These are phyloP conservation scores for Fraxinus pennsylvanica DNA, from an alignment of 257 asterid genomes.

Conservation along the genomic window DNA sequence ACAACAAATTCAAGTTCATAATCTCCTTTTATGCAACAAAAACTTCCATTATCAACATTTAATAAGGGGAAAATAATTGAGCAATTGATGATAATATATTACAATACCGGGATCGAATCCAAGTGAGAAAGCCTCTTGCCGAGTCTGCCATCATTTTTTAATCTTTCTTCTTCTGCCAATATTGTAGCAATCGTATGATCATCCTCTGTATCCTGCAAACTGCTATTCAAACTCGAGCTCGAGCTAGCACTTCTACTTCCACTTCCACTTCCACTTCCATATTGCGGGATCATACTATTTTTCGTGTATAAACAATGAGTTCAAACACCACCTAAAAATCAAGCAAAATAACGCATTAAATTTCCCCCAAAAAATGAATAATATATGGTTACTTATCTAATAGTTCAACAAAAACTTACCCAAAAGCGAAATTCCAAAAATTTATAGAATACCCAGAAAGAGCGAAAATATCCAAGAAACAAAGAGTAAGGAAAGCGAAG, in stretches of 20 bases:
- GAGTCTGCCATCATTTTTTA: conserved; percentile 49
- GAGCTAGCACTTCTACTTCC: conserved; percentile 69
- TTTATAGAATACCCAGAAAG: background rate
- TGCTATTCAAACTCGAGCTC: conserved; percentile 74
- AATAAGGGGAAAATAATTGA: background rate
- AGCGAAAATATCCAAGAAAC: background rate
- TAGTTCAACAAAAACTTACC: background rate
- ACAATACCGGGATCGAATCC: conserved; percentile 83
- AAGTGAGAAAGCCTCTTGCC: conserved; percentile 91
- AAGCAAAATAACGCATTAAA: background rate
- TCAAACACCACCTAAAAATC: background rate
- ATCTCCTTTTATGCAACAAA: background rate
- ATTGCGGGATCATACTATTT: background rate
- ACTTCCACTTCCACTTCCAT: conserved; percentile 31
- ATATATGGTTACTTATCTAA: background rate
- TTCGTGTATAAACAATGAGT: background rate
- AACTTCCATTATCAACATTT: background rate
- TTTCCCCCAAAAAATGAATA: background rate
- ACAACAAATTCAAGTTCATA: conserved; percentile 12
- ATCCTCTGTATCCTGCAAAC: conserved; percentile 80
- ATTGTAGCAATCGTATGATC: conserved; percentile 87
- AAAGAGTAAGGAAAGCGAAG: background rate
- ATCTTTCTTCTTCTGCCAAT: conserved; percentile 68
- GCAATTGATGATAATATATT: conserved; percentile 3
- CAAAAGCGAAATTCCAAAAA: background rate